Evolutionary conservation across 495 filamentous ascomycete genomes (phyloP), one percentile per base, ranked within the genome.

Genomic region (Podospora sp.): DNA sequence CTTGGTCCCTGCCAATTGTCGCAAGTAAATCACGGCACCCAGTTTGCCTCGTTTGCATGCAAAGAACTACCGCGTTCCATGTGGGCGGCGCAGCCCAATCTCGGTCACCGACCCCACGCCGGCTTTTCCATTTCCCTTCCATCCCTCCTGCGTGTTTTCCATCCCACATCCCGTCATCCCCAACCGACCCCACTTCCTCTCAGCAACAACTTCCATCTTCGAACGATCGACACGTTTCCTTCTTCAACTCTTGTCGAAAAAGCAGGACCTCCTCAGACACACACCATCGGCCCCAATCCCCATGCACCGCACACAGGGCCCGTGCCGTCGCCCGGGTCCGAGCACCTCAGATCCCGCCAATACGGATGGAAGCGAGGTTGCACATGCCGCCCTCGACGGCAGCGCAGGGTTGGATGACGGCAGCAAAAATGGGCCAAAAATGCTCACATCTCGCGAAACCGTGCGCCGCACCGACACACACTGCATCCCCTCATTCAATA

Each of bases 1-100:
- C 8, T n/a, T 46, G 5, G 11, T 46, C 40, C 40, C 40, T 46
- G 40, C 11, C 16, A 46, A 20, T 55, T n/a, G 52, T 55, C 24
- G 52, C 24, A 26, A 22, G 22, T 55, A 55, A 55, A 55, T 26
- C 11, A 55, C 24, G 52, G 52, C 40, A 55, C 52, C 52, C 24
- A 8, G 7, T 55, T 55, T 26, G 14, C 52, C 52, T 55, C n/a
- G 5, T 46, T 11, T 18, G 52, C 52, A 55, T 55, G 52, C 52
- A 55, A 11, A n/a, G 20, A 55, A 55, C 52, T 55, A 55, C 52
- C 20, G 24, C 52, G 52, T 55, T 22, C 52, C 52, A 55, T 2
- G 52, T 55, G 3, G 52, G 52, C 52, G 52, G 52, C 52, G 52
- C 52, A 55, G 52, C 14, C 52, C 52, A 55, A 55, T 55, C 52